Base-by-base conservation (phyloP, 805 yeast genomes). In the Ogataea dorogensis region DNA sequence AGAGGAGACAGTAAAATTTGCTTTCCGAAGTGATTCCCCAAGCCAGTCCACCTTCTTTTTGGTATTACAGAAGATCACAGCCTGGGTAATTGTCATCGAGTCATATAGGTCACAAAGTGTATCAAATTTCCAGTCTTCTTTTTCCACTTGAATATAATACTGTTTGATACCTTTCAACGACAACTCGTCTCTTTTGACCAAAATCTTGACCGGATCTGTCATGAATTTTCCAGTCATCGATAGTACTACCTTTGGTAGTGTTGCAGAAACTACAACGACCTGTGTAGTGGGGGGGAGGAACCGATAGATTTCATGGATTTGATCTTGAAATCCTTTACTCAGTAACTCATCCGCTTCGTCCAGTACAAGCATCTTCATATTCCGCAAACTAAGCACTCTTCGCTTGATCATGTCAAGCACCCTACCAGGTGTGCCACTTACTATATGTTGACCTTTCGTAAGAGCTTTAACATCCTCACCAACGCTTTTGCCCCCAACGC, bases 321-420 rank as follows among this genome's bases (percentile, higher is more conserved):
- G 97, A 58, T 86, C 93, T 70, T 86, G 86, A 75, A 91, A 91
- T 42, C 98, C 98, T 44, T 86, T 75, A 31, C 86, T 77, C 63
- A 91, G 76, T 80, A 91, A 76, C 75, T 93, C 98, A 74, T 91
- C 98, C 58, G 98, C 98, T 73, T 91, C 98, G 71, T 91, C 98
- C 59, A 93, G 75, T 61, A 91, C 81, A 69, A 93, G 78, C 94
- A 93, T 87, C 73, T 88, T 87, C 58, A 93, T 74, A 64, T 81
- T 75, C 55, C 86, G 77, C 47, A 95, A 82, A 61, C 71, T 79
- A 66, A 93, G 79, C 68, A 71, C 73, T 58, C 95, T 76, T 64
- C 97, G 79, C 67, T 86, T 85, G 61, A 93, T 89, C 91, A 93
- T 87, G 66, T 93, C 98, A 57, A 72, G 77, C 48, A 93, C 97